These are phyloP conservation scores for Colletotrichum sp. DNA, from an alignment of 2,329 filamentous ascomycete species.

Conservation along the genomic window DNA sequence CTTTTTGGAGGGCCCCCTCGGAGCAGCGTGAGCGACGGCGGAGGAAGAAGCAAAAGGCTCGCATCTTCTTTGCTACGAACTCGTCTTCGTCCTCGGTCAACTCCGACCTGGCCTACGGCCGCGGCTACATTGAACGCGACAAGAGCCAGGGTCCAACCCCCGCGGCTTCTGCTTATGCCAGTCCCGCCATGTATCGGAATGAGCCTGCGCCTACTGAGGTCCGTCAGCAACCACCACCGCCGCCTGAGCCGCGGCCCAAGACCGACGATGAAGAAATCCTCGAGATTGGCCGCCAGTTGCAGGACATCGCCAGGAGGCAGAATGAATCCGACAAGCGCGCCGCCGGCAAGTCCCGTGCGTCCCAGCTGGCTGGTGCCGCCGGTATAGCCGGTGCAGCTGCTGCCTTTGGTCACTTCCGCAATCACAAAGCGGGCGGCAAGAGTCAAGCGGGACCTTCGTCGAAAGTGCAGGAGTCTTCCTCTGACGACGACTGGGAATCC, in stretches of 20 bases:
- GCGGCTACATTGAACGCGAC: conserved; percentile 56
- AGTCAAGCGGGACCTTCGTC: conserved; percentile 45
- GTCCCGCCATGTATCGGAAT: background rate
- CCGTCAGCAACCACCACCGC: conserved; percentile 24
- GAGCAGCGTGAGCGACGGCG: conserved; percentile 51
- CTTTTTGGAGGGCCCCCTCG: conserved; percentile 68
- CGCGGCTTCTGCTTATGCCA: conserved; percentile 15
- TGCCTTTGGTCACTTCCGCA: conserved; percentile 45
- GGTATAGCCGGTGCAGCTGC: conserved; percentile 29
- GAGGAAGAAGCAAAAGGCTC: conserved; percentile 49
- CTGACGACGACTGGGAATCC: conserved; percentile 61
- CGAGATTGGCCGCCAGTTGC: conserved; percentile 58
- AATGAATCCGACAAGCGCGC: conserved; percentile 54
- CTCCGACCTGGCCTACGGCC: conserved; percentile 72
- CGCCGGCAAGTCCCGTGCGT: conserved; percentile 42
- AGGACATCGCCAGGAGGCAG: conserved; percentile 55
- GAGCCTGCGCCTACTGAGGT: conserved; percentile 12
- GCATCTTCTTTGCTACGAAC: conserved; percentile 64
- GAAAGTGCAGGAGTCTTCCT: conserved; percentile 38
- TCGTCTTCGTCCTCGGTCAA: conserved; percentile 72
- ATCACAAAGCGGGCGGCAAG: conserved; percentile 37
- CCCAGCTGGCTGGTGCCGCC: conserved; percentile 41
- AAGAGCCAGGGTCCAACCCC: conserved; percentile 37
- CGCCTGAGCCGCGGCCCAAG: conserved; percentile 34
- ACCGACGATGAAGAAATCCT: conserved; percentile 61